Evolutionary conservation across 2,329 filamentous ascomycete genomes (phyloP), one percentile per base, ranked within the genome.

Genomic region (Botrytis byssoidea): DNA sequence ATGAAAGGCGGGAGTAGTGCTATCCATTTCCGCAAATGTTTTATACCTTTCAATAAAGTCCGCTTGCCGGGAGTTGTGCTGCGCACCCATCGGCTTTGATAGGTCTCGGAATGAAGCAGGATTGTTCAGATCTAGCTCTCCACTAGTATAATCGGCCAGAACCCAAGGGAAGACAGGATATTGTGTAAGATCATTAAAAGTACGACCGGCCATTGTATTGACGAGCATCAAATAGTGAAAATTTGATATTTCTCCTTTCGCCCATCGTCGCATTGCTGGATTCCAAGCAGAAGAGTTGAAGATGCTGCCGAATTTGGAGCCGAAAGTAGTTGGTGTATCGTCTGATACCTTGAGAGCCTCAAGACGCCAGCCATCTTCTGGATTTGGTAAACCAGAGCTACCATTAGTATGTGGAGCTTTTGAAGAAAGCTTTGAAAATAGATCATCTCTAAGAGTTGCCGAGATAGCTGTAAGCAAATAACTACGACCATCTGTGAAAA

Each of bases 151-250:
- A 80, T 99, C 95, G 0, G 96, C 95, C 64, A 99, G 85, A 5
- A 99, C 91, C 96, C 96, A 99, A 0, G 96, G 96, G 77, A 99
- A 99, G 29, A 99, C 95, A 0, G 96, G 96, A 79, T 99, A 99
- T 79, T 99, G 97, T 0, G 96, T 99, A 29, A 99, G 86, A 80
- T 99, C 96, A 80, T 99, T 99, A 85, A 99, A 99, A 0, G 96
- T 98, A 70, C 96, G 88, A 3, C 96, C 96, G 42, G 97, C 97
- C 88, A 99, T 93, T 0, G 96, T 98, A 80, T 99, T 99, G 80
- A 99, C 91, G 74, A 98, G 90, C 95, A 99, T 99, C 51, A 99
- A 88, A 80, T 99, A 99, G 82, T 98, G 94, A 79, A 99, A 99
- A 82, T 99, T 99, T 22, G 95, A 98, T 68, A 98, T 94, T 79